Base-by-base conservation (phyloP, 2,329 filamentous ascomycete species). In the Aureobasidium sp. region DNA sequence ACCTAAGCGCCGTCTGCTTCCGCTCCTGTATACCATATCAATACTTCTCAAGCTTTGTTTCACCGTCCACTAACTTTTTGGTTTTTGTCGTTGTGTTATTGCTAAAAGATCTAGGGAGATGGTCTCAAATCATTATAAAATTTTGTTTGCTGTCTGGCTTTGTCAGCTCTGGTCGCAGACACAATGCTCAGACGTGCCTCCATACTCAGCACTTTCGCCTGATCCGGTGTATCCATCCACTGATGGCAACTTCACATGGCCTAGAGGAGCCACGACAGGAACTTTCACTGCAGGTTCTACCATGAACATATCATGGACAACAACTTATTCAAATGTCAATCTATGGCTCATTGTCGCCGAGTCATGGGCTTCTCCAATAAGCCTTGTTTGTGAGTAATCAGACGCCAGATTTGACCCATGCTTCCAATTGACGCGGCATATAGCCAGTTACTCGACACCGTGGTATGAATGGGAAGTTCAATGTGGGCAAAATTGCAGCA, bases 221-320 rank as follows among this genome's bases (percentile, higher is more conserved):
- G 29, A 37, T 10, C 39, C 54, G 21, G 9, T 47, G 13, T 42
- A 41, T 47, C 25, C 54, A 6, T 58, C 39, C 14, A 36, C 30
- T n/a, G 27, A 27, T 27, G 54, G 54, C 11, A 37, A 30, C n/a
- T 58, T 45, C 41, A 58, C 54, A 36, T 45, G 42, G 39, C 54
- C 54, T 10, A 47, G 39, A 45, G 42, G 39, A 14, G 39, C 54
- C 16, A 32, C 39, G 7, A 47, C 54, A 21, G 39, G 42, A 11
- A 45, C 27, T 5, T 58, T 45, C 41, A 58, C 42, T 8, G 39
- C 45, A 36, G 54, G 54, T 5, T 44, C 41, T 14, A 58, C 42
- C 10, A 58, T 58, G 54, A 58, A 47, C 39, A 45, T 58, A 9
- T 45, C 54, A n/a, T 58, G 54, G 54, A 58, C 54, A n/a, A 58